phyloP scores from a whole-genome alignment of 345 rosid genomes.

The Reutealis trisperma region DNA sequence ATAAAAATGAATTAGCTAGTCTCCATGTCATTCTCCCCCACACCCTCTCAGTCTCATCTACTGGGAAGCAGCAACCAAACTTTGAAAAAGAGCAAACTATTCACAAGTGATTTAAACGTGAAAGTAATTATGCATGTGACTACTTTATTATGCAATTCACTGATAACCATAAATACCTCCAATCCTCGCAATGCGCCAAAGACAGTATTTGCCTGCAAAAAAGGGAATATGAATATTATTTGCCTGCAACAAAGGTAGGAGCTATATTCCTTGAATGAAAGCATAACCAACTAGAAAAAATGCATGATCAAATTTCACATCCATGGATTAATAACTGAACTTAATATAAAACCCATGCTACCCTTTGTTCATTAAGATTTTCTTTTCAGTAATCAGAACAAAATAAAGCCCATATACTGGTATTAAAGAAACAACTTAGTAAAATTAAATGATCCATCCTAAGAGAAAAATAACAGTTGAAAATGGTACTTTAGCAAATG shows the following conservation, averaged over 20 bases:
- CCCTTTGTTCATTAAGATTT: neutral
- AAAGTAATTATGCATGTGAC: neutral
- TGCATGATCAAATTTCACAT: neutral
- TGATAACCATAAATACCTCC: conserved; percentile 59
- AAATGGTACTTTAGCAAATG: neutral
- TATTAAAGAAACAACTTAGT: neutral
- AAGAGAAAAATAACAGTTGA: neutral
- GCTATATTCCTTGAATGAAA: neutral
- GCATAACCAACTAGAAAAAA: neutral
- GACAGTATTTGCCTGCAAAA: conserved; percentile 75
- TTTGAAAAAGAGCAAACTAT: neutral
- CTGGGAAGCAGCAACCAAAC: conserved; percentile 2
- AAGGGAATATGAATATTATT: neutral
- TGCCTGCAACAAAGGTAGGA: conserved; percentile 9
- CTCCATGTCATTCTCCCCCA: neutral
- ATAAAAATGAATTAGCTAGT: neutral
- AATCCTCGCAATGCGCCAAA: conserved; percentile 90
- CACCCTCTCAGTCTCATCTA: neutral
- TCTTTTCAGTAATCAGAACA: neutral
- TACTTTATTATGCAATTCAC: neutral
- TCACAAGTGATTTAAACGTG: neutral
- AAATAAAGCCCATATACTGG: neutral
- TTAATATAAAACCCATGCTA: neutral
- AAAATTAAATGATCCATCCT: neutral
- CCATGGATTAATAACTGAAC: neutral